Evolutionary conservation across 2,329 filamentous ascomycete genomes (phyloP).

Genomic region (Neurospora sp.): DNA sequence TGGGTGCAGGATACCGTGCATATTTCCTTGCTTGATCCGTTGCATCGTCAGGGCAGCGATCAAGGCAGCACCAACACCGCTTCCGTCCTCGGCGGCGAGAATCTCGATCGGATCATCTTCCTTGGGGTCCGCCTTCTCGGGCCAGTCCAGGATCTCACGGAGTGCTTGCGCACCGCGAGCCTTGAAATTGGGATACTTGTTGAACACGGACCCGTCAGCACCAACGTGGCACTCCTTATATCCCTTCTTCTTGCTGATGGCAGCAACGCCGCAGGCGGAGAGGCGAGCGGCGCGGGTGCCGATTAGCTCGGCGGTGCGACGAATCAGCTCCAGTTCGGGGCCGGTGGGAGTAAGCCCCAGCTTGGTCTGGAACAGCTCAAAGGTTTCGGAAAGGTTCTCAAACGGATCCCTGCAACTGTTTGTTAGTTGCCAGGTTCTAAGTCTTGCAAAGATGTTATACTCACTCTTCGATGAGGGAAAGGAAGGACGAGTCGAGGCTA

Average conservation of each 20-base stretch:
- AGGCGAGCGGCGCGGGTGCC: slow-evolving; percentile 89
- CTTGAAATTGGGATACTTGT: slow-evolving; percentile 99
- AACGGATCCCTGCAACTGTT: slow-evolving; percentile 61
- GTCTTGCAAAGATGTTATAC: slow-evolving; percentile 19
- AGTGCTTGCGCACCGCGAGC: slow-evolving; percentile 79
- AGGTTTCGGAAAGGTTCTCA: slow-evolving; percentile 87
- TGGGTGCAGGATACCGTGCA: slow-evolving; percentile 54
- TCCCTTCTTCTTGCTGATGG: slow-evolving; percentile 93
- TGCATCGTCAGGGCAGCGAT: slow-evolving; percentile 69
- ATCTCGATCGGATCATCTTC: slow-evolving; percentile 84
- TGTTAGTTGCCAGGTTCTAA: slow-evolving; percentile 9
- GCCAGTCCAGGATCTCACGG: slow-evolving; percentile 93
- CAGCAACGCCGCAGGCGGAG: slow-evolving; percentile 88
- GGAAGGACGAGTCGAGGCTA: slow-evolving; percentile 83
- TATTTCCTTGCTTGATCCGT: slow-evolving; percentile 51
- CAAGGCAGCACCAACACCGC: slow-evolving; percentile 89
- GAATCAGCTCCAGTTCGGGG: slow-evolving; percentile 79
- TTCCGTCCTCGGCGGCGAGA: slow-evolving; percentile 85
- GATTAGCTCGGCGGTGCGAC: slow-evolving; percentile 84
- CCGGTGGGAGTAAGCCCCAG: slow-evolving; percentile 61
- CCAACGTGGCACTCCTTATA: slow-evolving; percentile 85
- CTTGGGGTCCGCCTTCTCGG: slow-evolving; percentile 54
- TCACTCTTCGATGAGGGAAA: slow-evolving; percentile 83
- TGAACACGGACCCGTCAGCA: slow-evolving; percentile 95
- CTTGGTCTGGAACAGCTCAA: slow-evolving; percentile 68